phyloP scores from a whole-genome alignment of 164 flowering plant genomes.

The Vitis riparia region DNA sequence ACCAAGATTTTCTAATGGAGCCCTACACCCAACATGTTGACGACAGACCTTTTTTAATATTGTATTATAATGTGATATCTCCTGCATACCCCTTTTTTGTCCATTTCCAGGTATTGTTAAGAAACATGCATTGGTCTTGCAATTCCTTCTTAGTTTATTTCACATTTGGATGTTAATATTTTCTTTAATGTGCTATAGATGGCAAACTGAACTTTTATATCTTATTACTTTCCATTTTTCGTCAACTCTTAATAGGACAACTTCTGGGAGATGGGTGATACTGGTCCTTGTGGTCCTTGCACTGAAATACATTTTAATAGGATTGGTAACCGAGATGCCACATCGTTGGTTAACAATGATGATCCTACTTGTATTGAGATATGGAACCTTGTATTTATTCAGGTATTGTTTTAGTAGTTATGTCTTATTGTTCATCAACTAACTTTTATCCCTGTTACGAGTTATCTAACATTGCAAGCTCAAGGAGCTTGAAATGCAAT shows the following conservation, averaged over 20 bases:
- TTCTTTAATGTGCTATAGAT: too few relatives aligned
- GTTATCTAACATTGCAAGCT: too few relatives aligned
- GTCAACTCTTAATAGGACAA: slow-evolving; percentile 57
- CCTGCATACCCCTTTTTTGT: too few relatives aligned
- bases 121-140: too few relatives aligned
- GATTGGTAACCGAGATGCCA: slow-evolving; percentile 83
- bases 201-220: neutral
- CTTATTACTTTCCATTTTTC: neutral
- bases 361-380: slow-evolving; percentile 99
- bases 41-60: too few relatives aligned
- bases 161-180: neutral
- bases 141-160: neutral
- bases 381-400: slow-evolving; percentile 98
- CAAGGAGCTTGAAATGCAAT: too few relatives aligned
- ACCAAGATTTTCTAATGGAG: too few relatives aligned
- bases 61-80: too few relatives aligned
- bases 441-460: too few relatives aligned
- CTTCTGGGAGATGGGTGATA: slow-evolving; percentile 99
- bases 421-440: too few relatives aligned
- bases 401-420: slow-evolving; percentile 40
- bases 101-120: too few relatives aligned
- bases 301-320: slow-evolving; percentile 97
- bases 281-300: slow-evolving; percentile 99
- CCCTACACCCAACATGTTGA: too few relatives aligned
- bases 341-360: slow-evolving; percentile 84